Conservation (phyloP, 2,329 filamentous ascomycete genomes). For the Huntiella bhutanensis region DNA sequence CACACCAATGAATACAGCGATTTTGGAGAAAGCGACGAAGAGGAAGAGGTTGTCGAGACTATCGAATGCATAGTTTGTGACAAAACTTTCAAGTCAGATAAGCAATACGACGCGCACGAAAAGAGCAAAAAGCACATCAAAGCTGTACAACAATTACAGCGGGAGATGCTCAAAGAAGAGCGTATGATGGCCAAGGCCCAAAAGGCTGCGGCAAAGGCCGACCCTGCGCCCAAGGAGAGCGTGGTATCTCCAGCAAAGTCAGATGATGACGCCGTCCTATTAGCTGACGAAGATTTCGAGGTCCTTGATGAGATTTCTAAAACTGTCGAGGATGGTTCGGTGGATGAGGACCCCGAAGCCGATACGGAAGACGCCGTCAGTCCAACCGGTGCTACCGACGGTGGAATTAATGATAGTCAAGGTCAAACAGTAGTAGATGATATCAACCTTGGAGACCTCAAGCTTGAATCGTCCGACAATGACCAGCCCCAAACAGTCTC, state of each 20-base stretch:
- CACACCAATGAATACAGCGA: constrained; percentile 34
- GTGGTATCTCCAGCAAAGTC: neutral
- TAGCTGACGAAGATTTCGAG: neutral
- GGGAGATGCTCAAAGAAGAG: constrained; percentile 71
- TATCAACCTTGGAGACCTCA: neutral
- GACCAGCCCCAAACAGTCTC: neutral
- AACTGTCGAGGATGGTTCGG: neutral
- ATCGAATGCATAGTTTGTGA: constrained; percentile 63
- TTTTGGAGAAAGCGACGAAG: constrained; percentile 34
- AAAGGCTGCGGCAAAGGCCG: constrained; percentile 12
- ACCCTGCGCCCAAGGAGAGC: too few relatives aligned
- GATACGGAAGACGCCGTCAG: neutral
- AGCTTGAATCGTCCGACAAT: neutral
- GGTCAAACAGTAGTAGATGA: neutral
- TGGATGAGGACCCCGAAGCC: neutral
- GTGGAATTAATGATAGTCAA: too few relatives aligned
- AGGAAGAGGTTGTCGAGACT: constrained; percentile 32
- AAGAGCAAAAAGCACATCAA: constrained; percentile 94
- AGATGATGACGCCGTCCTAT: neutral
- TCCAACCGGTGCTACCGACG: neutral
- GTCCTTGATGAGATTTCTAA: neutral
- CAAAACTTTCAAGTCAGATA: constrained; percentile 74
- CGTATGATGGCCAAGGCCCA: constrained; percentile 15
- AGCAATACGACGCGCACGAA: constrained; percentile 79
- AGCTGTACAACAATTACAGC: constrained; percentile 58